Evolutionary conservation across 2,329 filamentous ascomycete genomes (phyloP).

Genomic region (Cryoendolithus antarcticus): DNA sequence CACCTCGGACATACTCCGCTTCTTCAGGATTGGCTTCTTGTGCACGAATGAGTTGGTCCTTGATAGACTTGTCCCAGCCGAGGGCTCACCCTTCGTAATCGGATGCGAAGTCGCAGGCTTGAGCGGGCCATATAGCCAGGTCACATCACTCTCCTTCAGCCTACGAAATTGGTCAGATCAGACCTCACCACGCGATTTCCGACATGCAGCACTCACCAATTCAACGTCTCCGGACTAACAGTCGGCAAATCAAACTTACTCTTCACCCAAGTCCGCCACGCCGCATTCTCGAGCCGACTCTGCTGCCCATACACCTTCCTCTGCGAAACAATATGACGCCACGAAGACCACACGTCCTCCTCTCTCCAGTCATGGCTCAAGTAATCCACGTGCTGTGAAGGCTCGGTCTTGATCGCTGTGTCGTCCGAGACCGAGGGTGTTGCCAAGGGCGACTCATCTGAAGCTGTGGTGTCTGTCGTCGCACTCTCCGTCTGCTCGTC

Average conservation of each 20-base stretch:
- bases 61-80: conserved; percentile 43
- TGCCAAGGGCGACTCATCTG: conserved; percentile 42
- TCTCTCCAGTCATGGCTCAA: conserved; percentile 87
- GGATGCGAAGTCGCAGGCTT: conserved; percentile 55
- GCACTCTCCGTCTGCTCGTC: conserved; percentile 11
- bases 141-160: conserved; percentile 95
- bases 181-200: background rate
- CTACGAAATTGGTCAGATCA: conserved; percentile 37
- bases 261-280: conserved; percentile 95
- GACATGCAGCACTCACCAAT: conserved; percentile 55
- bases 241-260: conserved; percentile 77
- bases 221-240: conserved; percentile 78
- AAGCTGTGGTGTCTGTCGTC: conserved; percentile 38
- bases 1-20: conserved; percentile 88
- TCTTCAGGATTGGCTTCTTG: conserved; percentile 91
- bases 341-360: conserved; percentile 95
- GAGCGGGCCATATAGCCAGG: conserved; percentile 90
- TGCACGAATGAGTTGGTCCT: conserved; percentile 56
- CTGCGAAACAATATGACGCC: conserved; percentile 81
- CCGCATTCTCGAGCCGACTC: conserved; percentile 81
- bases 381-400: conserved; percentile 87
- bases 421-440: conserved; percentile 63
- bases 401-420: conserved; percentile 58
- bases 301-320: conserved; percentile 69
- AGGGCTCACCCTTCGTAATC: conserved; percentile 36